Evolutionary conservation across 495 filamentous ascomycete species (phyloP).

Genomic region (Trichoderma virens): DNA sequence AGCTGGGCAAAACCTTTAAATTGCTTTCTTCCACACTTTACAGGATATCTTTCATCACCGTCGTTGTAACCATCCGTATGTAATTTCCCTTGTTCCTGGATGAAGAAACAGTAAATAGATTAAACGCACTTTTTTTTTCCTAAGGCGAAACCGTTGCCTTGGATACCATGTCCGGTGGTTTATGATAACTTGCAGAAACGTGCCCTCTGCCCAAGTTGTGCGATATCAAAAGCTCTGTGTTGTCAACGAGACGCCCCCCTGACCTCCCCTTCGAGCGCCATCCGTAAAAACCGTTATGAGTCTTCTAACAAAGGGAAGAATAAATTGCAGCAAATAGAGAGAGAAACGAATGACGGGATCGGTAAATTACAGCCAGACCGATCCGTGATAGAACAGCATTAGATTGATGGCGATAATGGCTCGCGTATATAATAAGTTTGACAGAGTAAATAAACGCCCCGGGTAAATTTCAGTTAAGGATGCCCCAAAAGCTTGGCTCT

Average conservation of each 20-base stretch:
- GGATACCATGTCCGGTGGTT: not conserved
- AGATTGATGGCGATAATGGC: not conserved
- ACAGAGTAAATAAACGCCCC: not conserved
- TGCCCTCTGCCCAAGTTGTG: not conserved
- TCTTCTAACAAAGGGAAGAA: conserved; percentile 3
- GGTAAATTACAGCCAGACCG: not conserved
- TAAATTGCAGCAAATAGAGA: not conserved
- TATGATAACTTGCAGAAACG: conserved; percentile 1
- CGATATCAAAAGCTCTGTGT: conserved; percentile 4
- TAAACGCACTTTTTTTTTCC: conserved; percentile 6
- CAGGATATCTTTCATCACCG: conserved; percentile 5
- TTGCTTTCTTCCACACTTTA: not conserved
- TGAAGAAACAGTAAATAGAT: not conserved
- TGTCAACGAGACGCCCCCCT: conserved; percentile 1
- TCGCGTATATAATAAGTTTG: not conserved
- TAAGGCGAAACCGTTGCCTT: not conserved
- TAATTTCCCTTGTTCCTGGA: not conserved
- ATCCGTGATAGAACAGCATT: not conserved
- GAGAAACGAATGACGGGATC: not conserved
- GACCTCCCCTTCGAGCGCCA: conserved; percentile 1
- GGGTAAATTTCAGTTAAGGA: conserved; percentile 32
- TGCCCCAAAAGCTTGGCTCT: conserved; percentile 56
- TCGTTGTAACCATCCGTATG: conserved; percentile 7
- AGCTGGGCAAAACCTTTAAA: not conserved
- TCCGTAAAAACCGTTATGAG: not conserved